Conservation (phyloP, 108 stramenopile genomes). For the Nannochloropsis salina region DNA sequence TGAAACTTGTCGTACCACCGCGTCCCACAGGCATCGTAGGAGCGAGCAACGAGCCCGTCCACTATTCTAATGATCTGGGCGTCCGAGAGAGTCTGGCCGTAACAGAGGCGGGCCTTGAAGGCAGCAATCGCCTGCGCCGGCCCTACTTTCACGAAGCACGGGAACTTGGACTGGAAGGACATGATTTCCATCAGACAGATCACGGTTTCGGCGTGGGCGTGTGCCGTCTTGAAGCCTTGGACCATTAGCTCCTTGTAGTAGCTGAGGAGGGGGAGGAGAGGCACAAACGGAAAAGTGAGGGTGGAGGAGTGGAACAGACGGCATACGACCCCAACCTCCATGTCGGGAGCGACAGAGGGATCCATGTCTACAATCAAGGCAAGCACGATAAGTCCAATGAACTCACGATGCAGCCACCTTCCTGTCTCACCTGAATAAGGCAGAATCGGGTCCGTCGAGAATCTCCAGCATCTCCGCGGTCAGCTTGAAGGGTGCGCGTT, state of each 20-base stretch:
- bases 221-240: slow-evolving; percentile 44
- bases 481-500: slow-evolving; percentile 95
- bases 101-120: slow-evolving; percentile 52
- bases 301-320: neutral
- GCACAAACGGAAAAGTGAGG: slow-evolving; percentile 51
- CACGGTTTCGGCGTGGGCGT: slow-evolving; percentile 61
- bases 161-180: slow-evolving; percentile 89
- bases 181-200: slow-evolving; percentile 92
- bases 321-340: slow-evolving; percentile 60
- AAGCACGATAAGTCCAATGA: too few species aligned
- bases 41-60: slow-evolving; percentile 30
- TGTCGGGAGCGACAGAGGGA: slow-evolving; percentile 70
- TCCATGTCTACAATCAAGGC: too few species aligned
- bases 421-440: slow-evolving; percentile 56
- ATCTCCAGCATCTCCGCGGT: slow-evolving; percentile 91
- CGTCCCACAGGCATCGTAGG: slow-evolving; percentile 45
- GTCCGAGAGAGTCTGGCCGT: slow-evolving; percentile 36
- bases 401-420: too few species aligned
- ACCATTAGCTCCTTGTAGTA: slow-evolving; percentile 32
- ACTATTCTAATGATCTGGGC: slow-evolving; percentile 26
- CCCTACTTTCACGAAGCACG: slow-evolving; percentile 74
- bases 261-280: neutral
- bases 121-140: slow-evolving; percentile 34
- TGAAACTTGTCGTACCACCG: slow-evolving; percentile 54
- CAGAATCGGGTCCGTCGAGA: slow-evolving; percentile 67